A percentile compares a stretch with the other conserved stretches of the same genome.
Conservation (phyloP, 257 asterid genomes). For the Lavandula angustifolia region DNA sequence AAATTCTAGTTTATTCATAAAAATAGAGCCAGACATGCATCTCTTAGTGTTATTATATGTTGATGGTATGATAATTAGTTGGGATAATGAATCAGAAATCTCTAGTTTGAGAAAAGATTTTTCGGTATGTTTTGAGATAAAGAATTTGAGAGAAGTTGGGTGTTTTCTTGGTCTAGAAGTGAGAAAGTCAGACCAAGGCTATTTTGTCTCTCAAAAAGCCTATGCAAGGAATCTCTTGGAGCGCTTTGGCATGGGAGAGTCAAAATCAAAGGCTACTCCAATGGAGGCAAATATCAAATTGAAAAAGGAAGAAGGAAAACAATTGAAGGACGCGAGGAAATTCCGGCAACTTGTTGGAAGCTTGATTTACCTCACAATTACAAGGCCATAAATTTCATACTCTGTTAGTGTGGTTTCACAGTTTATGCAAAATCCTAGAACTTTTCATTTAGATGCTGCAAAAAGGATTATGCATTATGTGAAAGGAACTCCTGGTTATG, state of each 20-base stretch:
- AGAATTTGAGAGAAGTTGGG: background rate
- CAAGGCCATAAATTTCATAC: background rate
- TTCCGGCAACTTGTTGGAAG: slow-evolving; percentile 38
- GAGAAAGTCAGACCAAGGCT: background rate
- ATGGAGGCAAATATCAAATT: slow-evolving; percentile 30
- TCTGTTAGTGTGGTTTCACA: background rate
- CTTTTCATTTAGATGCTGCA: background rate
- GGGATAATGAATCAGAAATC: background rate
- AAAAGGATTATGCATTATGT: background rate
- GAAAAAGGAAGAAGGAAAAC: background rate
- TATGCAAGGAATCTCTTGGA: slow-evolving; percentile 21
- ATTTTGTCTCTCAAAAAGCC: slow-evolving; percentile 6
- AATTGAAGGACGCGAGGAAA: slow-evolving; percentile 9
- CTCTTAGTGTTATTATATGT: slow-evolving; percentile 13
- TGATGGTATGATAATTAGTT: slow-evolving; percentile 27
- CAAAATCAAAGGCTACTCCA: background rate
- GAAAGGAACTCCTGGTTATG: background rate
- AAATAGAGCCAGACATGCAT: background rate
- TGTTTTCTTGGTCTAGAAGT: slow-evolving; percentile 23
- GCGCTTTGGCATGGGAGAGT: slow-evolving; percentile 7
- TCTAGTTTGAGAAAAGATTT: background rate
- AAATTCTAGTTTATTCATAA: slow-evolving; percentile 35
- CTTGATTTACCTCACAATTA: background rate
- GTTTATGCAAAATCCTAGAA: too few relatives aligned
- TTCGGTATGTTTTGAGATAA: slow-evolving; percentile 1